A percentile compares a stretch with the other conserved stretches of the same genome.
These are phyloP conservation scores for Danielia reshetovae DNA, from an alignment of 805 yeast genomes.

Conservation along the genomic window DNA sequence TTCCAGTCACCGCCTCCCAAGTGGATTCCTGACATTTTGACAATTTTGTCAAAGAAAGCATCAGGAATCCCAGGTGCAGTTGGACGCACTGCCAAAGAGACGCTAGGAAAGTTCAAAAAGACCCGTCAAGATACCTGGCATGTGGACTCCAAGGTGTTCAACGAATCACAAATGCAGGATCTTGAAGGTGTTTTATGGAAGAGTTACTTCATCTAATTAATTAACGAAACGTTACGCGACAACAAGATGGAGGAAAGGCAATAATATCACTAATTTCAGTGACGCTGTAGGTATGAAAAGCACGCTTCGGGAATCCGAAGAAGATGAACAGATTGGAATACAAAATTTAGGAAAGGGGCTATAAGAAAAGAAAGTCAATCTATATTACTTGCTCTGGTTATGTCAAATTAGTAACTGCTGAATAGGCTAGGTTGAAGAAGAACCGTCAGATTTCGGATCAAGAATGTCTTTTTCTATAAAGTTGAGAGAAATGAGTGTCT, in stretches of 20 bases:
- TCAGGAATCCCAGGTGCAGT: conserved; percentile 71
- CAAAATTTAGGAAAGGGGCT: too few relatives aligned
- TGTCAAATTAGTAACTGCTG: too few relatives aligned
- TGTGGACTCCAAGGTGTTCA: conserved; percentile 72
- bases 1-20: conserved; percentile 85
- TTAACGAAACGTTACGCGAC: neutral
- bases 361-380: too few relatives aligned
- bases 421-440: too few relatives aligned
- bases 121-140: conserved; percentile 96
- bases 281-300: neutral
- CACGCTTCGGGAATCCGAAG: too few relatives aligned
- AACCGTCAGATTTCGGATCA: too few relatives aligned
- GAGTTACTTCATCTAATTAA: conserved; percentile 71
- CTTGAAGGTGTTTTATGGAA: conserved; percentile 92
- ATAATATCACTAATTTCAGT: too few relatives aligned
- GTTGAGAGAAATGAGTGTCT: too few relatives aligned
- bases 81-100: conserved; percentile 80
- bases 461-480: too few relatives aligned
- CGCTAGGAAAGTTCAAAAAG: conserved; percentile 81
- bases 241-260: neutral
- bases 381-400: too few relatives aligned
- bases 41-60: conserved; percentile 66
- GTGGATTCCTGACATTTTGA: conserved; percentile 79
- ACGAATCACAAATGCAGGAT: conserved; percentile 77
- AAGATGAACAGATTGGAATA: too few relatives aligned